Evolutionary conservation across 2,329 filamentous ascomycete species (phyloP).

Genomic region (Colletotrichum lini): DNA sequence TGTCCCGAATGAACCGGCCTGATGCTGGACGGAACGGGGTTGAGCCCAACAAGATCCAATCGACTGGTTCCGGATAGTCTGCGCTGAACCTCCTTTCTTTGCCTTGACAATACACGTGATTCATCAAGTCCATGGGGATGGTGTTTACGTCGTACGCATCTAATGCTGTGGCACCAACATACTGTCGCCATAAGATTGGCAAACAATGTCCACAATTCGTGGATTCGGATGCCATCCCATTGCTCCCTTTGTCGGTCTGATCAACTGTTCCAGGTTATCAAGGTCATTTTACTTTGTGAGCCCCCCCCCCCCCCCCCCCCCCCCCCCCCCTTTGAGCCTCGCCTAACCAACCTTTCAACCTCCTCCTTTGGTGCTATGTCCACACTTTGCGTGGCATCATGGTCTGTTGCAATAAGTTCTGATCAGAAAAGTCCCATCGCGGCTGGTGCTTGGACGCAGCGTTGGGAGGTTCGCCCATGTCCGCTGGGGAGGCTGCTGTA

Average conservation of each 20-base stretch:
- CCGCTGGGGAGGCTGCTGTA: neutral
- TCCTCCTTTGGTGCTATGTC: neutral
- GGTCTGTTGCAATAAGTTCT: neutral
- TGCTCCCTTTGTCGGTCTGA: neutral
- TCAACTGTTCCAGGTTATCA: neutral
- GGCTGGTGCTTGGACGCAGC: neutral
- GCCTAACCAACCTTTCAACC: neutral
- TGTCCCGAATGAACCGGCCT: constrained; percentile 23
- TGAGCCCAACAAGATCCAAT: neutral
- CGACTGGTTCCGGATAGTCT: neutral
- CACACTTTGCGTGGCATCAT: neutral
- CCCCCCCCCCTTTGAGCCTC: too few species aligned
- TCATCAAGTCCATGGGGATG: neutral
- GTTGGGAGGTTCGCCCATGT: neutral
- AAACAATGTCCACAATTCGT: neutral
- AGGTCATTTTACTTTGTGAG: neutral
- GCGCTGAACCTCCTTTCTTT: neutral
- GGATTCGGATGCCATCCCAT: neutral
- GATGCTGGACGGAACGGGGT: constrained; percentile 26
- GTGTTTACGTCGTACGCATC: neutral
- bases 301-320: too few species aligned
- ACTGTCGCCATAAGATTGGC: neutral
- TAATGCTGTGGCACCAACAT: neutral
- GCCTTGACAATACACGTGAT: neutral
- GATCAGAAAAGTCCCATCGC: neutral